Evolutionary conservation across 768 basidiomycete genomes (phyloP).

Genomic region (Hericium erinaceus): DNA sequence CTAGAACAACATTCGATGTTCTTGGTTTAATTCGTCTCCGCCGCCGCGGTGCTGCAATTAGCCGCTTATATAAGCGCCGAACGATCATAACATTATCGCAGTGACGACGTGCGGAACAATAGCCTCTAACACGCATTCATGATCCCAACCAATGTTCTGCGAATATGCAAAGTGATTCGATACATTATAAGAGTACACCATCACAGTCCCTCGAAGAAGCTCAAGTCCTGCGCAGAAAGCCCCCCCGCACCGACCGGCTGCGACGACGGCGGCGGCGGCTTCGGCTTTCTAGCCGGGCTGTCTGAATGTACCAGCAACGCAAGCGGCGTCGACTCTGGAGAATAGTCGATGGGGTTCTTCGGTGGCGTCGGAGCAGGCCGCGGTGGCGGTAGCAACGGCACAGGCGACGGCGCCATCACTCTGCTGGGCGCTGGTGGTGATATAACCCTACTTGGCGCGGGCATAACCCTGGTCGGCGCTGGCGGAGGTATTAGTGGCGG

Average conservation of each 20-base stretch:
- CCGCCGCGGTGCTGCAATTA: no score
- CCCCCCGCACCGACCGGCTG: slow-evolving; percentile 33
- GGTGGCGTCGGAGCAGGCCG: neutral
- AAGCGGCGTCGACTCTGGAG: slow-evolving; percentile 12
- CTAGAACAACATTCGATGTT: no score
- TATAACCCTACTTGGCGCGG: neutral
- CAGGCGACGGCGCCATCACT: neutral
- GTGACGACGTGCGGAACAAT: no score
- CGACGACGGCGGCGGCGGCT: slow-evolving; percentile 7
- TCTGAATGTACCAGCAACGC: slow-evolving; percentile 6
- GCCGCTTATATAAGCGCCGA: no score
- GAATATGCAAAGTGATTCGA: neutral
- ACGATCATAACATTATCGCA: no score
- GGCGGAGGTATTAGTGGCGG: neutral
- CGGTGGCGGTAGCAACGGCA: neutral
- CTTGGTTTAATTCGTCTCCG: no score
- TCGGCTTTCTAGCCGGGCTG: neutral
- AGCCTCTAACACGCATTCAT: no score
- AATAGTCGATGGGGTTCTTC: neutral
- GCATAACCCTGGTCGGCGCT: neutral
- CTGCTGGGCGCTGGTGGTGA: neutral
- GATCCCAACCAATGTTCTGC: no score
- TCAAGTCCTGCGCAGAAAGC: slow-evolving; percentile 75
- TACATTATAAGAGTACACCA: neutral
- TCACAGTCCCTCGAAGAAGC: slow-evolving; percentile 75